Percentiles rank a stretch among this genome's conserved stretches.
Conservation (phyloP, 1,284 basidiomycete species). For the Sporisorium sorghi region DNA sequence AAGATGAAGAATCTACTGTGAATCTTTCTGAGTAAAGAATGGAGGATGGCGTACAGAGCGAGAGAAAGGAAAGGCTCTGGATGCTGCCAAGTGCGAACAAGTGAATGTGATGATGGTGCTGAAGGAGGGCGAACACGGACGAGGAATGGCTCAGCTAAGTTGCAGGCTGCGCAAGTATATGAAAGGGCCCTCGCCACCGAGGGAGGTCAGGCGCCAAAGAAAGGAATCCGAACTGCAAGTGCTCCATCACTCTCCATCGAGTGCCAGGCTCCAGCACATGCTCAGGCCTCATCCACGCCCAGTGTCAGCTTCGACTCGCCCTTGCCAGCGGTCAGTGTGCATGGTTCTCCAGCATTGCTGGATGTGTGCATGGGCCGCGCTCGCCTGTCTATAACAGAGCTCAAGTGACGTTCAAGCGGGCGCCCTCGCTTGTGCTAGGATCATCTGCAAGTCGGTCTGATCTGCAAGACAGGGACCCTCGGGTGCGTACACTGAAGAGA, state of each 20-base stretch:
- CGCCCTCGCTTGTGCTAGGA: neutral
- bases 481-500: no score
- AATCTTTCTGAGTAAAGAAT: neutral
- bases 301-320: no score
- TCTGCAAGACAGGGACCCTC: neutral
- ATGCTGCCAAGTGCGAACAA: no score
- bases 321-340: neutral
- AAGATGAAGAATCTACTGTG: neutral
- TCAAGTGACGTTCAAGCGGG: neutral
- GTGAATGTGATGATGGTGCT: slow-evolving; percentile 1
- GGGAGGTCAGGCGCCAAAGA: neutral
- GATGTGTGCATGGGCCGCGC: neutral
- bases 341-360: no score
- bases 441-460: neutral
- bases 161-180: neutral
- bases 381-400: neutral
- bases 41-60: no score
- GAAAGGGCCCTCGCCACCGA: neutral
- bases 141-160: neutral
- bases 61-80: no score
- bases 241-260: no score
- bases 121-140: neutral
- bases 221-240: neutral
- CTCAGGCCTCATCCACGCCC: no score
- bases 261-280: no score